Conservation (phyloP, 257 asterid species). For the Jacaranda mimosifolia region DNA sequence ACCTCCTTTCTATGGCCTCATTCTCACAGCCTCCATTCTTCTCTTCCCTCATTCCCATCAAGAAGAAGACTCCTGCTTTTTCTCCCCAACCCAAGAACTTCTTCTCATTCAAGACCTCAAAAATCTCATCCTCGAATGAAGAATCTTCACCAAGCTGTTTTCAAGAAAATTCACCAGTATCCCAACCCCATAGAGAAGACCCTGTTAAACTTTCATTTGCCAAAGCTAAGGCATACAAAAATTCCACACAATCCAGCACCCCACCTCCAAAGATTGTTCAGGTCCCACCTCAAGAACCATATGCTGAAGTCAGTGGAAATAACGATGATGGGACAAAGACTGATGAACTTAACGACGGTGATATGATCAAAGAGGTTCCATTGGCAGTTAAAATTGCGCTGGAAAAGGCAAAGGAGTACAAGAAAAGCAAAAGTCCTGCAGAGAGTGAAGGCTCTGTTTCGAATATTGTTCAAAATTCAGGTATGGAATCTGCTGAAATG, state of each 20-base stretch:
- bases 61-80: conserved; percentile 24
- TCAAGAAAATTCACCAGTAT: conserved; percentile 47
- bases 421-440: conserved; percentile 38
- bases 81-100: conserved; percentile 40
- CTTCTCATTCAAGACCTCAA: conserved; percentile 48
- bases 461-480: conserved; percentile 27
- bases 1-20: conserved; percentile 61
- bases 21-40: conserved; percentile 52
- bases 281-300: conserved; percentile 39
- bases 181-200: conserved; percentile 45
- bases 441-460: conserved; percentile 33
- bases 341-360: conserved; percentile 31
- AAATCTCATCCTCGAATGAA: conserved; percentile 49
- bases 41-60: conserved; percentile 52
- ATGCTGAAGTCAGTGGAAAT: conserved; percentile 20
- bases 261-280: conserved; percentile 41
- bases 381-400: conserved; percentile 57
- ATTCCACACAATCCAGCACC: conserved; percentile 40
- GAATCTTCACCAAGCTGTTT: conserved; percentile 46
- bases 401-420: conserved; percentile 59
- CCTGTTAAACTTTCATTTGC: conserved; percentile 72
- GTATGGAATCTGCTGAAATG: conserved; percentile 31
- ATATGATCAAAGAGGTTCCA: conserved; percentile 47
- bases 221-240: conserved; percentile 69
- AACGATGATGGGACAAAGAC: not conserved